Percentiles rank a stretch among this genome's conserved stretches.
phyloP scores from a whole-genome alignment of 2,329 filamentous ascomycete genomes.

The Fonsecaea monophora region DNA sequence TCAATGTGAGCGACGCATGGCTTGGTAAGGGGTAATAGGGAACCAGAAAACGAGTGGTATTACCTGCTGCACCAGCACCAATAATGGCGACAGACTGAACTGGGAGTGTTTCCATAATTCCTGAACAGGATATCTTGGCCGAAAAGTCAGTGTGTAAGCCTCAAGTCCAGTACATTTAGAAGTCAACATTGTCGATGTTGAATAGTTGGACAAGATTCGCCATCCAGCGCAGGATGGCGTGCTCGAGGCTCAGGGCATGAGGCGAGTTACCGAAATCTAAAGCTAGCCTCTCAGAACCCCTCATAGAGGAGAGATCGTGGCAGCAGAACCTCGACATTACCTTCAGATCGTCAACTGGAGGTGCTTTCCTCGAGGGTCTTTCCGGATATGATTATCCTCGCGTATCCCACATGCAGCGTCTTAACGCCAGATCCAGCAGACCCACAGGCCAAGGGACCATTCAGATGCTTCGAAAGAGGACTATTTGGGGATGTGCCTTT shows the following conservation, averaged over 20 bases:
- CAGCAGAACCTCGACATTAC: not conserved
- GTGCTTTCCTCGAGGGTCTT: not conserved
- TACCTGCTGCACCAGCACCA: constrained; percentile 21
- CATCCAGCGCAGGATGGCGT: constrained; percentile 14
- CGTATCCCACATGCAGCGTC: not conserved
- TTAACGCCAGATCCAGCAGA: not conserved
- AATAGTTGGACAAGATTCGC: constrained; percentile 7
- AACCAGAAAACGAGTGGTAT: not conserved
- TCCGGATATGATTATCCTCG: not conserved
- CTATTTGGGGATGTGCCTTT: not conserved
- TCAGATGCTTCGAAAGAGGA: not conserved
- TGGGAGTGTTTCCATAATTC: not conserved
- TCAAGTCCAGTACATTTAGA: not conserved
- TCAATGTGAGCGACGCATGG: not conserved
- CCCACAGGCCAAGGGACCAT: not conserved
- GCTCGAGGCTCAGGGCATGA: not conserved
- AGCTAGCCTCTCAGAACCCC: not conserved
- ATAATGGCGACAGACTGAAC: constrained; percentile 23
- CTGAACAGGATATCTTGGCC: not conserved
- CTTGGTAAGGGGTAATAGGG: not conserved
- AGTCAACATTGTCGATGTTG: not conserved
- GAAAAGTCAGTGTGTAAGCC: not conserved
- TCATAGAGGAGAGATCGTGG: not conserved
- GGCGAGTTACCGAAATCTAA: not conserved
- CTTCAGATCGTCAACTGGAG: not conserved